Evolutionary conservation across 768 basidiomycete species (phyloP).

Genomic region (Mycena latifolia): DNA sequence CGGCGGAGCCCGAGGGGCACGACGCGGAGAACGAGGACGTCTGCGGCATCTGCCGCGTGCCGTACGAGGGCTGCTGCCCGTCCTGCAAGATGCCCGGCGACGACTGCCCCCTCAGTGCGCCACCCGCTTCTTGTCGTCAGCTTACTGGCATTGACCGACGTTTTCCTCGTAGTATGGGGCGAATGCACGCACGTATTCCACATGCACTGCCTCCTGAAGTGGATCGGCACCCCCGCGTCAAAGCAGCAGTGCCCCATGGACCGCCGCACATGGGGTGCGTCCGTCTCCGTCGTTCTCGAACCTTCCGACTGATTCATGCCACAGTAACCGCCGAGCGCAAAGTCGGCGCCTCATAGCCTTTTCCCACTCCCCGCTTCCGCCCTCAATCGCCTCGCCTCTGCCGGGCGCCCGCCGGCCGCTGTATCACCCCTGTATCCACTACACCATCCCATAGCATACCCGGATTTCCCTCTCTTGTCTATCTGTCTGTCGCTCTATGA

Average conservation of each 20-base stretch:
- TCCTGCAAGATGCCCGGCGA: slow-evolving; percentile 97
- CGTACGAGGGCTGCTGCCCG: slow-evolving; percentile 96
- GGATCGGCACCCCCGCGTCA: slow-evolving; percentile 90
- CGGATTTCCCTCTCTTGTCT: slow-evolving; percentile 8
- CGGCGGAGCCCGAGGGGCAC: slow-evolving; percentile 43
- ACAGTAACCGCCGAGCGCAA: slow-evolving; percentile 35
- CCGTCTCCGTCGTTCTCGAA: neutral
- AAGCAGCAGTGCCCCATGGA: slow-evolving; percentile 99
- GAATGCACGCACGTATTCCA: slow-evolving; percentile 98
- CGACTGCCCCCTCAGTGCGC: slow-evolving; percentile 90
- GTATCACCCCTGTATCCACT: neutral
- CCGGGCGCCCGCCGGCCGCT: neutral
- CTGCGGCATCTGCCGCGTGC: slow-evolving; percentile 91
- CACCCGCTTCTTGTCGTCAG: slow-evolving; percentile 3
- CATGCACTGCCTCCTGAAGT: slow-evolving; percentile 98
- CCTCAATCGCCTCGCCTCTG: too few relatives aligned
- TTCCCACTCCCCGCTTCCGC: neutral
- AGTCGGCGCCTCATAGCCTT: slow-evolving; percentile 13
- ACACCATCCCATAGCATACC: slow-evolving; percentile 19
- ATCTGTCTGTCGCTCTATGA: too few relatives aligned
- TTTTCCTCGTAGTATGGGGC: slow-evolving; percentile 84
- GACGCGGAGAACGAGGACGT: slow-evolving; percentile 65
- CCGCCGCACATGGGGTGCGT: slow-evolving; percentile 90
- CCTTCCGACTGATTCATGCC: too few relatives aligned
- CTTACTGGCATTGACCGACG: neutral